Evolutionary conservation across 2,329 filamentous ascomycete species (phyloP).

Genomic region (Aspergillus alliaceus): DNA sequence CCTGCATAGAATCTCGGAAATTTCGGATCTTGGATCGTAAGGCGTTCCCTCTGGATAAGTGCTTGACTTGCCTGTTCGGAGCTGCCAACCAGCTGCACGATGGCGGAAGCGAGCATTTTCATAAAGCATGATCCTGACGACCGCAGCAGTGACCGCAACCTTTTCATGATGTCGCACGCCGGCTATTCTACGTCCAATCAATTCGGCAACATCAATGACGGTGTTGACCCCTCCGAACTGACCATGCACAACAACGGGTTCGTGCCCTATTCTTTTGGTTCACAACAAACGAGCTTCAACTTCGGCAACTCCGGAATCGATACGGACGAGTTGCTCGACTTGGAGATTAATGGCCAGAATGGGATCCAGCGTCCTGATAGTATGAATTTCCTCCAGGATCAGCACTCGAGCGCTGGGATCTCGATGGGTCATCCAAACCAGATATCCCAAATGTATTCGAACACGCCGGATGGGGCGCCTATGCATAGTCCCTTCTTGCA

Average conservation of each 20-base stretch:
- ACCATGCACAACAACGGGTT: constrained; percentile 61
- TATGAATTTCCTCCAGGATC: constrained; percentile 49
- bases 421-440: constrained; percentile 67
- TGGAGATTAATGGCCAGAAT: constrained; percentile 45
- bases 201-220: constrained; percentile 55
- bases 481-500: constrained; percentile 87
- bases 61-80: constrained; percentile 8
- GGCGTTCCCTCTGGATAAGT: constrained; percentile 15
- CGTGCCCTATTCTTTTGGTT: constrained; percentile 59
- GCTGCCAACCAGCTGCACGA: constrained; percentile 29
- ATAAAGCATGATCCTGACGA: constrained; percentile 71
- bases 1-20: not conserved
- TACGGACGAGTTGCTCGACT: constrained; percentile 84
- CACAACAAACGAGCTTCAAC: constrained; percentile 71
- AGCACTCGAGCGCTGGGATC: constrained; percentile 52
- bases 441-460: constrained; percentile 75
- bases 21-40: constrained; percentile 19
- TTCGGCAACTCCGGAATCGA: constrained; percentile 76
- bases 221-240: constrained; percentile 83
- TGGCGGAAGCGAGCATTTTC: constrained; percentile 60
- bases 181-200: constrained; percentile 55
- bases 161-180: constrained; percentile 51
- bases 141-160: constrained; percentile 54
- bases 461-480: constrained; percentile 86
- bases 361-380: constrained; percentile 34